These are phyloP conservation scores for Diplodia corticola DNA, from an alignment of 2,329 filamentous ascomycete genomes.

Conservation along the genomic window DNA sequence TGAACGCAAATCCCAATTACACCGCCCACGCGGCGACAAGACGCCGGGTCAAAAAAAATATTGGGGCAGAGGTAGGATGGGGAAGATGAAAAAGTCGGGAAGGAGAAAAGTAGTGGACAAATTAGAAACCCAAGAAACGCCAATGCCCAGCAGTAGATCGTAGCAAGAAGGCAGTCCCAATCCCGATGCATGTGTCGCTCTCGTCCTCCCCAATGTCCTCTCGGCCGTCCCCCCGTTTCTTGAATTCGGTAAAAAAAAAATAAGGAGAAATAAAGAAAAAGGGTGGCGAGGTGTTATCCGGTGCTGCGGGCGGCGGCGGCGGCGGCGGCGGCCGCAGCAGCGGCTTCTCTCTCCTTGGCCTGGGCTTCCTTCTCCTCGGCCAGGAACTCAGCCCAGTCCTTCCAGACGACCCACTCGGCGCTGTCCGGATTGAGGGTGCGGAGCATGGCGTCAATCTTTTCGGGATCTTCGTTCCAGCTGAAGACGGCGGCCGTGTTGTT, in stretches of 20 bases:
- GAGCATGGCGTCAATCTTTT: slow-evolving; percentile 21
- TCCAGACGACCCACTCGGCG: slow-evolving; percentile 21
- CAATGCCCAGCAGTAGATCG: not conserved
- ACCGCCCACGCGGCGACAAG: not conserved
- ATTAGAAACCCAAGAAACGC: not conserved
- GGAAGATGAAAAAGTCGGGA: not conserved
- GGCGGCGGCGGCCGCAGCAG: not conserved
- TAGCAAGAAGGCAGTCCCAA: not conserved
- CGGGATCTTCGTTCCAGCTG: slow-evolving; percentile 16
- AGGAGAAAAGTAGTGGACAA: not conserved
- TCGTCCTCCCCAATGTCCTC: not conserved
- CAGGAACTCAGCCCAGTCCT: slow-evolving; percentile 20
- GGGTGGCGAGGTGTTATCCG: not conserved
- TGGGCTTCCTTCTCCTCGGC: slow-evolving; percentile 10
- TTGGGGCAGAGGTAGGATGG: not conserved
- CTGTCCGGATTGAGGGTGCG: slow-evolving; percentile 14
- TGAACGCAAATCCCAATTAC: slow-evolving; percentile 8
- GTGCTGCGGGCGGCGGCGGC: slow-evolving; percentile 4
- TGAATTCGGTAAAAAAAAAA: not conserved
- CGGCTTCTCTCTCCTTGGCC: not conserved
- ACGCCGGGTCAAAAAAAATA: not conserved
- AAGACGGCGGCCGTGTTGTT: not conserved
- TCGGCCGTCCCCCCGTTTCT: not conserved
- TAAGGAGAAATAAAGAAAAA: too few species aligned
- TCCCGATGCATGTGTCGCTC: slow-evolving; percentile 10